Evolutionary conservation across 768 basidiomycete species (phyloP), one percentile per base, ranked within the genome.

Genomic region (Russula sp.): DNA sequence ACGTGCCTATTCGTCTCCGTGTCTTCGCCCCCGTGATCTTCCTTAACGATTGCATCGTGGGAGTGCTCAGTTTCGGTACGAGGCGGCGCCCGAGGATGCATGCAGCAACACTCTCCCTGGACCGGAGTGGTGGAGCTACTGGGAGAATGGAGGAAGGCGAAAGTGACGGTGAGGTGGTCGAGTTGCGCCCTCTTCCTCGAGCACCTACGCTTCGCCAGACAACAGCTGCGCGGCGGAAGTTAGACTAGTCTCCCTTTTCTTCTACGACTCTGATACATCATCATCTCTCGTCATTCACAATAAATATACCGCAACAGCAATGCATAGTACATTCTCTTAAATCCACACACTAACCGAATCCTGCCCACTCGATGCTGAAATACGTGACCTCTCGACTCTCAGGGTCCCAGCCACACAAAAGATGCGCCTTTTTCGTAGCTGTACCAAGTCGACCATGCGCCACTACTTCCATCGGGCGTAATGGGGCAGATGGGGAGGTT

Each of bases 381-480:
- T 90, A 92, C 0, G 86, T 83, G 2, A 85, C 90, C 65, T 80
- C 75, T 48, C 82, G 79, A 70, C 78, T 84, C 56, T 79, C 80
- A 40, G 91, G 87, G 70, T 96, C 86, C 89, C 90, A 97, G 36
- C 87, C 85, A 70, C 94, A 97, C 3, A 98, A 76, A 34, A 98
- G 76, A 73, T 98, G 95, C 0, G 93, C 85, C 76, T 99, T 99
- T 75, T 98, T 98, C 10, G 97, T 98, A 13, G 91, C 97, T 4
- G 97, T 99, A 1, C 96, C 97, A 38, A 99, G 76, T 38, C 97
- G 82, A 20, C 97, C 97, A 73, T 94, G 94, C 0, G 96, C 95
- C 26, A 99, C 90, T 52, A 99, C 84, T 74, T 98, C 94, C 85
- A 96, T 91, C 5, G 97, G 94, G 54, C 82, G 79, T 57, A 99